Evolutionary conservation across 2,329 filamentous ascomycete genomes (phyloP), one percentile per base, ranked within the genome.

Genomic region (Aspergillus amoenus): DNA sequence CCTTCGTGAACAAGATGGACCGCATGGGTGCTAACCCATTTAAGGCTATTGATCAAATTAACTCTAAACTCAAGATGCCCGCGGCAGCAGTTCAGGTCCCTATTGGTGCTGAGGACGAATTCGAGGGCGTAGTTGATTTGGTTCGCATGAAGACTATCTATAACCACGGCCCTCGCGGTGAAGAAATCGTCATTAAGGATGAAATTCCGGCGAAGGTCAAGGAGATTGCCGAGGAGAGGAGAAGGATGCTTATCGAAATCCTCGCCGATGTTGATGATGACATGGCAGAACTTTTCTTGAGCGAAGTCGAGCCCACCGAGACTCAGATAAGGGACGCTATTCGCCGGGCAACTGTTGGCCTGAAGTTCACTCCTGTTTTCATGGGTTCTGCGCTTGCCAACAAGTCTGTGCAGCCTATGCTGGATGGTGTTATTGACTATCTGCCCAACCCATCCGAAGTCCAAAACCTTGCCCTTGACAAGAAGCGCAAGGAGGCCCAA

Each of bases 1-100:
- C 90, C 54, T 99, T 99, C 71, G 87, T 99, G 73, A 99, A 99
- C 82, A 99, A 99, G 83, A 97, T 99, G 93, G 94, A 99, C 72
- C 89, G 94, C 64, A 97, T 97, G 89, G 94, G 94, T 59, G 91
- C 94, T 63, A 97, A 99, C 73, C 94, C 94, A 8, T 99, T 93
- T 86, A 97, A 96, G 78, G 93, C 92, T 8, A 87, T 99, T 56
- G 93, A 99, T 41, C 93, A 97, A 78, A 97, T 99, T 82, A 97
- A 96, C 79, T 85, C 88, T 68, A 99, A 99, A 79, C 85, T 99
- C 61, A 93, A 93, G 78, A 88, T 97, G 52, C 88, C 90, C 32
- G 94, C 94, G 34, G 94, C 94, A 12, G 94, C 94, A 17, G 84
- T 99, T 43, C 94, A 99, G 77, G 87, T 99, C 22, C 94, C 94